Percentiles rank a stretch among this genome's conserved stretches.
Evolutionary conservation across 164 flowering plant species (phyloP).

Genomic region (Kingdonia uniflora): DNA sequence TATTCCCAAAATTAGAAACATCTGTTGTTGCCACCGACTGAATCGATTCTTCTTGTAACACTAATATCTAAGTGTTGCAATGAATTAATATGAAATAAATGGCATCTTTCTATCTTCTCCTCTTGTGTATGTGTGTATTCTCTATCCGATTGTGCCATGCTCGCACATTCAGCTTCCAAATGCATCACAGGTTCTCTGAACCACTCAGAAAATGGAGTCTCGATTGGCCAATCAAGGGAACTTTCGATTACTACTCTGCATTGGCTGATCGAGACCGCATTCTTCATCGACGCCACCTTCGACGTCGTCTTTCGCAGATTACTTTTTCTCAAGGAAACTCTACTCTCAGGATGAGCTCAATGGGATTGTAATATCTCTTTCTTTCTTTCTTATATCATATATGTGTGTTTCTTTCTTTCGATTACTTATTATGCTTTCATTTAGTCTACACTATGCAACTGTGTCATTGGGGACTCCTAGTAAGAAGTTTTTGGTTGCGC

Average conservation of each 20-base stretch:
- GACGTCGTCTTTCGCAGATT: conserved; percentile 26
- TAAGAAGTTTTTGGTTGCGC: conserved; percentile 59
- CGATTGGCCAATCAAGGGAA: conserved; percentile 41
- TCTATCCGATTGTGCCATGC: no score
- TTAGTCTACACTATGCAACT: conserved; percentile 71
- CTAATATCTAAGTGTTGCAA: no score
- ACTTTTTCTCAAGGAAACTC: conserved; percentile 44
- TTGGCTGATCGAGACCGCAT: conserved; percentile 42
- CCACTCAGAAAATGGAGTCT: conserved; percentile 39
- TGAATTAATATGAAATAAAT: no score
- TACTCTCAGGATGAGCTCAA: conserved; percentile 22
- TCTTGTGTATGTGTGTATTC: no score
- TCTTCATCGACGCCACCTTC: conserved; percentile 36
- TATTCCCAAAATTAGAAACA: no score
- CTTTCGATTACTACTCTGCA: conserved; percentile 44
- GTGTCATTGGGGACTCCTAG: conserved; percentile 77
- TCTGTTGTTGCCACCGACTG: no score
- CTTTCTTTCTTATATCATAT: neutral
- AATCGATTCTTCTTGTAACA: no score
- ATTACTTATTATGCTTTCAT: no score
- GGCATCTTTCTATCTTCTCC: no score
- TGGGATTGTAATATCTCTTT: conserved; percentile 43
- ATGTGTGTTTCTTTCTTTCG: no score
- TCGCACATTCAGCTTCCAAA: conserved; percentile 43
- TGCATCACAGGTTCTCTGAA: conserved; percentile 75